These are phyloP conservation scores for Actinidia chinensis DNA, from an alignment of 179 eudicot species.

Conservation along the genomic window DNA sequence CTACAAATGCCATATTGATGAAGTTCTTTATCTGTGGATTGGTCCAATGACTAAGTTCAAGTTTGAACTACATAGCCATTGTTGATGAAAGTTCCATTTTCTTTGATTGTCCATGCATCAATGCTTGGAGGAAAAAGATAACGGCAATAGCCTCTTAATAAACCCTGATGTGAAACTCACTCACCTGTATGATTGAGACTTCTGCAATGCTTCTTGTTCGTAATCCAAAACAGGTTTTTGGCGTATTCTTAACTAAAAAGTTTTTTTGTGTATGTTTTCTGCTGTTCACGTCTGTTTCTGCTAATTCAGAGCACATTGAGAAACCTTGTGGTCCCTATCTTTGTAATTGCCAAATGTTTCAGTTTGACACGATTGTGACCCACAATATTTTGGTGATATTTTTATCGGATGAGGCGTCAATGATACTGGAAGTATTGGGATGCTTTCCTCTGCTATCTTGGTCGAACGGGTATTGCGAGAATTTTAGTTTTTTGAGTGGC, in stretches of 20 bases:
- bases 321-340: background rate
- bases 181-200: constrained; percentile 94
- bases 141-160: constrained; percentile 63
- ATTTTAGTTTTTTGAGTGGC: background rate
- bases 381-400: constrained; percentile 94
- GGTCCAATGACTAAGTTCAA: no score
- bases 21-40: no score
- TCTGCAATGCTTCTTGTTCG: constrained; percentile 98
- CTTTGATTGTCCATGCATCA: constrained; percentile 56
- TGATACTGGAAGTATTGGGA: constrained; percentile 96
- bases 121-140: constrained; percentile 91
- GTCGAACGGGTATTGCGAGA: constrained; percentile 55
- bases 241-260: background rate
- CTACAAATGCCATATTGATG: no score
- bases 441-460: constrained; percentile 94
- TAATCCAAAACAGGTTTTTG: constrained; percentile 80
- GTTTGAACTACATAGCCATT: no score
- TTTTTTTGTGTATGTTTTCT: background rate
- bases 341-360: constrained; percentile 28
- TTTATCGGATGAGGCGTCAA: constrained; percentile 94
- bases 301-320: background rate
- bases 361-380: constrained; percentile 93
- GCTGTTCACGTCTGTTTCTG: background rate
- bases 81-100: constrained; percentile 1
- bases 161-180: constrained; percentile 92